Evolutionary conservation across 2,329 filamentous ascomycete species (phyloP).

Genomic region (Alternaria sp.): DNA sequence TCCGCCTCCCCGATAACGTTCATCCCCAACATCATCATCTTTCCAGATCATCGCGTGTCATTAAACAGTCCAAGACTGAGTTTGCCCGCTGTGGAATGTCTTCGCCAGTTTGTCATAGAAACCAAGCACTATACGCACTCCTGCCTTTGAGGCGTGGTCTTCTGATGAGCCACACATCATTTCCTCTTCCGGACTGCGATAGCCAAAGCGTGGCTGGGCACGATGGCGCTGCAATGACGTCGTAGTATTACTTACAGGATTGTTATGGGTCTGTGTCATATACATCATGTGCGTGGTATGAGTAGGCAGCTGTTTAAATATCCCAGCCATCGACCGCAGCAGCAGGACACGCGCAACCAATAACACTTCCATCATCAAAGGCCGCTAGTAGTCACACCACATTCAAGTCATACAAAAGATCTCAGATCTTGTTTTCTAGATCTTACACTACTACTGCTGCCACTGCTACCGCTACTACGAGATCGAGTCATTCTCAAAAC

Average conservation of each 20-base stretch:
- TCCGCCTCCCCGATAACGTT: slow-evolving; percentile 6
- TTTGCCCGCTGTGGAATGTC: neutral
- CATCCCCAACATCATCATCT: neutral
- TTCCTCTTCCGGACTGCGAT: slow-evolving; percentile 15
- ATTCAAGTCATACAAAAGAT: neutral
- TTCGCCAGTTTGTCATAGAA: neutral
- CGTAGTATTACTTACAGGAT: slow-evolving; percentile 13
- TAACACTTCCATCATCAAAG: neutral
- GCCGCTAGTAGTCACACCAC: neutral
- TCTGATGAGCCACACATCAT: slow-evolving; percentile 23
- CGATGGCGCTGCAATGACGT: slow-evolving; percentile 21
- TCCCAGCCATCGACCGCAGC: neutral
- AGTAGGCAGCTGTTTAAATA: slow-evolving; percentile 10
- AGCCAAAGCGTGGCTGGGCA: slow-evolving; percentile 19
- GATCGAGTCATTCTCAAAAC: neutral
- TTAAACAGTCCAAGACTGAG: slow-evolving; percentile 1
- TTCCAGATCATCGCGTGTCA: neutral
- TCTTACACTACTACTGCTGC: neutral
- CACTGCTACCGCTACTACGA: neutral
- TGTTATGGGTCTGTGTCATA: slow-evolving; percentile 2
- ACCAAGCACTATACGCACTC: neutral
- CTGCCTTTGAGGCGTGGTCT: slow-evolving; percentile 9
- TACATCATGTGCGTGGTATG: slow-evolving; percentile 3
- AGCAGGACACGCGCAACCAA: neutral
- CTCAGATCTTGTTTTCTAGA: neutral